Evolutionary conservation across 2,329 filamentous ascomycete genomes (phyloP).

Genomic region (Gliomastix tumulicola): DNA sequence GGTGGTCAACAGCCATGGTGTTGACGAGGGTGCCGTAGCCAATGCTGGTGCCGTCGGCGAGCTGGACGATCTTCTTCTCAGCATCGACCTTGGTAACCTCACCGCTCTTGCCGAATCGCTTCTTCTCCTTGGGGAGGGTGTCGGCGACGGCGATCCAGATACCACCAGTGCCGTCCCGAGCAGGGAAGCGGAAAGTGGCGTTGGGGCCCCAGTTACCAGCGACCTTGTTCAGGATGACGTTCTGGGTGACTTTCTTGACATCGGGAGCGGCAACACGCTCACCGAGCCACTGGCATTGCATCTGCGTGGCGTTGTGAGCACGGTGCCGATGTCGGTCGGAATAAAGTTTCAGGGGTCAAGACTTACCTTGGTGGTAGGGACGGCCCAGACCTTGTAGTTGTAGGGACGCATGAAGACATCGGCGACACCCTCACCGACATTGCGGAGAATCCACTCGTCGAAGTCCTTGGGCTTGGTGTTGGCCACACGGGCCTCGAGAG

Average conservation of each 20-base stretch:
- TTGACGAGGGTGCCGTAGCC: slow-evolving; percentile 88
- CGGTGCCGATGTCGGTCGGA: too few relatives aligned
- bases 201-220: slow-evolving; percentile 98
- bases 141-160: slow-evolving; percentile 98
- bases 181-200: slow-evolving; percentile 96
- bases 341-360: too few relatives aligned
- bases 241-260: slow-evolving; percentile 86
- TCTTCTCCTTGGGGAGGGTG: slow-evolving; percentile 88
- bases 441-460: slow-evolving; percentile 96
- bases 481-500: slow-evolving; percentile 76
- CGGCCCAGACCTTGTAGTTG: slow-evolving; percentile 99
- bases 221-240: slow-evolving; percentile 92
- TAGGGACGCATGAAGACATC: slow-evolving; percentile 98
- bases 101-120: slow-evolving; percentile 78
- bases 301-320: slow-evolving; percentile 56
- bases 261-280: slow-evolving; percentile 97
- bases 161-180: slow-evolving; percentile 88
- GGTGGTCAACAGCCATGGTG: slow-evolving; percentile 91
- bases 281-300: slow-evolving; percentile 98
- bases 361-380: slow-evolving; percentile 96
- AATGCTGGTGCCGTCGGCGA: slow-evolving; percentile 81
- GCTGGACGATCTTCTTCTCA: slow-evolving; percentile 71
- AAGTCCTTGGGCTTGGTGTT: slow-evolving; percentile 94
- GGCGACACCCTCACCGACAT: slow-evolving; percentile 82
- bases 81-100: slow-evolving; percentile 83